Evolutionary conservation across 2,329 filamentous ascomycete species (phyloP).

Genomic region (Cladophialophora immunda): DNA sequence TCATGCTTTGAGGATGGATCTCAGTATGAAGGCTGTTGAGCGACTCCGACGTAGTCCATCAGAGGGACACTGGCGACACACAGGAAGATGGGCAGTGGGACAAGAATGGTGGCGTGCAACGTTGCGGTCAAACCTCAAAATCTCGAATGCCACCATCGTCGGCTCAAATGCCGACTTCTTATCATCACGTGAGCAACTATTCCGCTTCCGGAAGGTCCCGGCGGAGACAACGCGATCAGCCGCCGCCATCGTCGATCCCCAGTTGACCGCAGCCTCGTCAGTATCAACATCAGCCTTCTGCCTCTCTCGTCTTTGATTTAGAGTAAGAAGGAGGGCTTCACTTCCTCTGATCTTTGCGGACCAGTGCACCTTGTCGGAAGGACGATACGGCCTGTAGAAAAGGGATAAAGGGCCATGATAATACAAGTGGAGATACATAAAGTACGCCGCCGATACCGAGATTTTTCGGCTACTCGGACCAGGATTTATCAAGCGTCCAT

Average conservation of each 20-base stretch:
- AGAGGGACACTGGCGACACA: neutral
- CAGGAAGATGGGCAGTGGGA: neutral
- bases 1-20: neutral
- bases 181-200: neutral
- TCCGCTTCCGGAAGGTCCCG: neutral
- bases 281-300: too few species aligned
- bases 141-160: neutral
- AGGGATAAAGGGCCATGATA: too few species aligned
- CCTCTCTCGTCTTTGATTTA: too few species aligned
- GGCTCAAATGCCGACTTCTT: neutral
- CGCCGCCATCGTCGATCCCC: slow-evolving; percentile 1
- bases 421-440: too few species aligned
- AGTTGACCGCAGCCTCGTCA: too few species aligned
- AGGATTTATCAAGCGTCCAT: too few species aligned
- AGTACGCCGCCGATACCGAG: too few species aligned
- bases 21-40: neutral
- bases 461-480: too few species aligned
- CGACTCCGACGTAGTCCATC: neutral
- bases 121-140: slow-evolving; percentile 1
- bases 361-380: too few species aligned
- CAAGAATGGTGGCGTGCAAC: neutral
- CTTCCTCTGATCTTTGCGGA: too few species aligned
- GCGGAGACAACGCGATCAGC: neutral
- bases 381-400: too few species aligned
- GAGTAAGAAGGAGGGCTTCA: too few species aligned